Percentiles rank a stretch among this genome's conserved stretches.
Evolutionary conservation across 352 stramenopile genomes (phyloP).

Genomic region (Peronospora farinosa): DNA sequence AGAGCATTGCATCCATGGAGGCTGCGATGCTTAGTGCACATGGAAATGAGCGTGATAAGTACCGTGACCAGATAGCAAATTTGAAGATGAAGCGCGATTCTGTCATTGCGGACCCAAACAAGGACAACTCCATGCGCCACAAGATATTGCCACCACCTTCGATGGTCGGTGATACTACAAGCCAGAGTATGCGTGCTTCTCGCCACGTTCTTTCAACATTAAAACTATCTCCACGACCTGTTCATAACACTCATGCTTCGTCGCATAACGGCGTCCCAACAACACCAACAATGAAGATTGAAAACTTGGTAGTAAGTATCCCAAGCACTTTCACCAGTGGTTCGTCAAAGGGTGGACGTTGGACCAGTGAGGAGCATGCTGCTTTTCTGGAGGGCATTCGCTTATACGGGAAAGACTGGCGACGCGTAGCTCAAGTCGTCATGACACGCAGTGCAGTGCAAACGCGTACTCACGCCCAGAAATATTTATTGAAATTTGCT

Average conservation of each 20-base stretch:
- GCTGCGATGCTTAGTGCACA: slow-evolving; percentile 80
- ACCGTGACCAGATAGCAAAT: slow-evolving; percentile 77
- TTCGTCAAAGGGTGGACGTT: slow-evolving; percentile 75
- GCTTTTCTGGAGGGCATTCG: slow-evolving; percentile 83
- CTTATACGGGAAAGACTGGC: slow-evolving; percentile 85
- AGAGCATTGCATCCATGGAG: slow-evolving; percentile 86
- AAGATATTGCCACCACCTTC: slow-evolving; percentile 35
- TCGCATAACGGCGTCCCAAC: slow-evolving; percentile 10
- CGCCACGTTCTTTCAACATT: slow-evolving; percentile 12
- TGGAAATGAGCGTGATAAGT: slow-evolving; percentile 74
- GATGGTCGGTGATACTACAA: slow-evolving; percentile 10
- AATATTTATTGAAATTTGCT: slow-evolving; percentile 91
- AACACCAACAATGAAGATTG: slow-evolving; percentile 28
- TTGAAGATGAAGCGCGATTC: slow-evolving; percentile 81
- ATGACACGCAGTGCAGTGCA: slow-evolving; percentile 81
- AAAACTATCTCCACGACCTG: slow-evolving; percentile 25
- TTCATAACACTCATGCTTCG: slow-evolving; percentile 4
- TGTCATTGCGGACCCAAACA: slow-evolving; percentile 84
- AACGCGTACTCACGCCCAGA: slow-evolving; percentile 85
- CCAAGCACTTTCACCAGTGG: slow-evolving; percentile 10
- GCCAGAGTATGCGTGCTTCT: slow-evolving; percentile 6
- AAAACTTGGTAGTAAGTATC: slow-evolving; percentile 22
- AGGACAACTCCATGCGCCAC: slow-evolving; percentile 50
- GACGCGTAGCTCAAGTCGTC: slow-evolving; percentile 76
- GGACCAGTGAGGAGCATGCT: slow-evolving; percentile 82